A percentile compares a stretch with the other conserved stretches of the same genome.
Conservation (phyloP, 257 asterid genomes). For the Penstemon eatonii region DNA sequence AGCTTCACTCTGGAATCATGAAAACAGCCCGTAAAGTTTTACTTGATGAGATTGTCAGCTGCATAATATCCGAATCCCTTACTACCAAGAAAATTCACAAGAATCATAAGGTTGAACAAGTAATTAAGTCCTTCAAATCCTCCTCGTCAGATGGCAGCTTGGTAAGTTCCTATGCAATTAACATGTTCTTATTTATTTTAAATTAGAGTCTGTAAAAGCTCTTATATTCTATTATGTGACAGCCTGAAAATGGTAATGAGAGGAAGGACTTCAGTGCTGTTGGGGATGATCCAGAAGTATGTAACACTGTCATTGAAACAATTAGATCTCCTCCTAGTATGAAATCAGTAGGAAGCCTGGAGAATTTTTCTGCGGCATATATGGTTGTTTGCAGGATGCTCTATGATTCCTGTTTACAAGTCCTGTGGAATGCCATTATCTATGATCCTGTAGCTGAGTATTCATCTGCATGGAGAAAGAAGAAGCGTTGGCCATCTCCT, state of each 20-base stretch:
- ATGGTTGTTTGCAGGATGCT: slow-evolving; percentile 50
- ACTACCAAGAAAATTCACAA: slow-evolving; percentile 52
- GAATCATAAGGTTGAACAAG: slow-evolving; percentile 40
- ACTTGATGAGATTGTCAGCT: slow-evolving; percentile 81
- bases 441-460: slow-evolving; percentile 64
- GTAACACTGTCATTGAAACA: slow-evolving; percentile 32
- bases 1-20: slow-evolving; percentile 79
- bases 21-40: slow-evolving; percentile 80
- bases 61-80: slow-evolving; percentile 61
- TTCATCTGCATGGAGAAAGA: slow-evolving; percentile 80
- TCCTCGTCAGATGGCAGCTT: slow-evolving; percentile 33
- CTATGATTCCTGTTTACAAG: slow-evolving; percentile 64
- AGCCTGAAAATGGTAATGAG: slow-evolving; percentile 44
- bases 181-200: slow-evolving; percentile 3
- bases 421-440: slow-evolving; percentile 77
- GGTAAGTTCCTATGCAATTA: slow-evolving; percentile 38
- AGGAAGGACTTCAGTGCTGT: slow-evolving; percentile 33
- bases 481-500: slow-evolving; percentile 60
- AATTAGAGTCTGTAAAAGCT: slow-evolving; percentile 3
- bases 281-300: slow-evolving; percentile 41
- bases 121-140: slow-evolving; percentile 36
- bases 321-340: slow-evolving; percentile 38
- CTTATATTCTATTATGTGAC: slow-evolving; percentile 36
- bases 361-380: slow-evolving; percentile 65
- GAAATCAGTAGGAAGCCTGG: slow-evolving; percentile 75